Conservation (phyloP, 1,284 basidiomycete species). For the Schizopora paradoxa region DNA sequence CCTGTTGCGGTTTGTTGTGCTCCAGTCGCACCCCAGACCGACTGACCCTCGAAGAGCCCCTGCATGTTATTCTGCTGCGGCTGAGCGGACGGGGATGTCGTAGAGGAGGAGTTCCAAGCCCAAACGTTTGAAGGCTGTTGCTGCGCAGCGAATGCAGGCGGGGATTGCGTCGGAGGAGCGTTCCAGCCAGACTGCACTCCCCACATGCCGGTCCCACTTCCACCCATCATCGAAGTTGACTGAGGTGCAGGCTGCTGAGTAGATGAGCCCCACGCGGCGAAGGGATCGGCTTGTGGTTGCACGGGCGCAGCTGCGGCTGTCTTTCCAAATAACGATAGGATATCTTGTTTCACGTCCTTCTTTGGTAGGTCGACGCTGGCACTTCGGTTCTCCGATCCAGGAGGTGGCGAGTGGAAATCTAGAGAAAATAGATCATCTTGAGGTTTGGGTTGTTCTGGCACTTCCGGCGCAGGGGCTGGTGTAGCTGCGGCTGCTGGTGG, state of each 20-base stretch:
- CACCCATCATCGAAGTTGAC: constrained; percentile 53
- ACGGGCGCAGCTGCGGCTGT: constrained; percentile 32
- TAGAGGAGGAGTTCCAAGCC: constrained; percentile 28
- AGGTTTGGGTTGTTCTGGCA: constrained; percentile 26
- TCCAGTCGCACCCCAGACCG: constrained; percentile 46
- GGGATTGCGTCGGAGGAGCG: constrained; percentile 10
- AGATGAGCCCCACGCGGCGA: constrained; percentile 20
- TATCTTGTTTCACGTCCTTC: constrained; percentile 81
- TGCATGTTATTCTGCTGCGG: constrained; percentile 26
- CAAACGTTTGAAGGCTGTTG: constrained; percentile 37
- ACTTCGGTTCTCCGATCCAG: too few species aligned
- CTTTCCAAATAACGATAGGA: constrained; percentile 78
- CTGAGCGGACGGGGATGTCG: constrained; percentile 25
- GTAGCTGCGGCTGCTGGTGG: constrained; percentile 22
- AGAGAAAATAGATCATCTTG: constrained; percentile 77
- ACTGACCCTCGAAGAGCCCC: constrained; percentile 38
- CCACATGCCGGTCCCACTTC: constrained; percentile 54
- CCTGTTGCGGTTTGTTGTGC: background rate
- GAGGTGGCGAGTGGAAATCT: constrained; percentile 67
- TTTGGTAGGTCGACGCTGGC: constrained; percentile 40
- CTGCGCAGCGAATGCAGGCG: constrained; percentile 22
- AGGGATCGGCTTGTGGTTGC: constrained; percentile 11
- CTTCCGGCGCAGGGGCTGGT: constrained; percentile 23
- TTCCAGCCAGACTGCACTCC: constrained; percentile 62
- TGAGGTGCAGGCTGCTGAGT: constrained; percentile 25